These are phyloP conservation scores for Fusarium scirpi DNA, from an alignment of 2,329 filamentous ascomycete species.

Conservation along the genomic window DNA sequence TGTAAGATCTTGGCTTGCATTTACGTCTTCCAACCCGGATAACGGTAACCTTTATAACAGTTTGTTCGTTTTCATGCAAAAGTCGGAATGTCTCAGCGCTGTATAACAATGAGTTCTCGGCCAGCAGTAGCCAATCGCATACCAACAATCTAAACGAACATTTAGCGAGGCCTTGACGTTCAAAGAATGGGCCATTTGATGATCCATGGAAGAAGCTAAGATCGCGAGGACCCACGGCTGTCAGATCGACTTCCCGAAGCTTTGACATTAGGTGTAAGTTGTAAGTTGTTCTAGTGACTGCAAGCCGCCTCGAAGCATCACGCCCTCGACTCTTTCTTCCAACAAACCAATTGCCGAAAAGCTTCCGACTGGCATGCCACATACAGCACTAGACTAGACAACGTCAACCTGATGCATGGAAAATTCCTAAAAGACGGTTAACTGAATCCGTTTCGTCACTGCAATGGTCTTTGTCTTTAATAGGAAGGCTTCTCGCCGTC, in stretches of 20 bases:
- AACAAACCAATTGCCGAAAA: not conserved
- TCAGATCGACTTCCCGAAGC: constrained; percentile 1
- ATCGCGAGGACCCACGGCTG: not conserved
- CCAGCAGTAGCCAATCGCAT: not conserved
- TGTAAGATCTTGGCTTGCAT: not conserved
- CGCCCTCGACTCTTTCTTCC: not conserved
- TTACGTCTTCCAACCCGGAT: not conserved
- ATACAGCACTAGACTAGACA: constrained; percentile 9
- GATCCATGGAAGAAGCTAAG: not conserved
- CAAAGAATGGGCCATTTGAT: not conserved
- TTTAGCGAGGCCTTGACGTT: not conserved
- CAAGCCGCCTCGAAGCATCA: not conserved
- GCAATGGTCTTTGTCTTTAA: not conserved
- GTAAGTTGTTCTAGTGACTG: not conserved
- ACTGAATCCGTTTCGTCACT: not conserved
- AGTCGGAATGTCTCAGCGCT: constrained; percentile 7
- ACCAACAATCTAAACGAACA: not conserved
- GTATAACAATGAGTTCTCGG: not conserved
- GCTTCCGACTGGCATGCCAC: constrained; percentile 6
- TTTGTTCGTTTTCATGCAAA: not conserved
- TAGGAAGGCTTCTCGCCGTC: constrained; percentile 6
- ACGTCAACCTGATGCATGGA: not conserved
- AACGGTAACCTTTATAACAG: not conserved
- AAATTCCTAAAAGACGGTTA: not conserved
- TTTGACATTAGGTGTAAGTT: not conserved